Evolutionary conservation across 2,329 filamentous ascomycete genomes (phyloP).

Genomic region (Cladorrhinum sp.): DNA sequence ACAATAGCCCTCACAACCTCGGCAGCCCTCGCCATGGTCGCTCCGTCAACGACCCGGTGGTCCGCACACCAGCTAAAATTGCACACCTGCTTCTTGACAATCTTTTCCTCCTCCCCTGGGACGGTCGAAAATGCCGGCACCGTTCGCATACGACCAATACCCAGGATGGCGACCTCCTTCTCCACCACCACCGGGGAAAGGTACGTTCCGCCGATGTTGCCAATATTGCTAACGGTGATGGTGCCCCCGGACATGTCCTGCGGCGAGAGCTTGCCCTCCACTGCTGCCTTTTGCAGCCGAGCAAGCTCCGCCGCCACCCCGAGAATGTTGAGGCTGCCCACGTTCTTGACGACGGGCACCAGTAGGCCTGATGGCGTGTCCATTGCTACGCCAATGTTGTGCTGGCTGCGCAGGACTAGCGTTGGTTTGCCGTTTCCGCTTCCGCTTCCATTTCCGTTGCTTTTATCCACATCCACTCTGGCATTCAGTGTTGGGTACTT

Average conservation of each 20-base stretch:
- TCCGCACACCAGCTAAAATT: slow-evolving; percentile 97
- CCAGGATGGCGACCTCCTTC: slow-evolving; percentile 86
- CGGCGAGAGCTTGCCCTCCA: slow-evolving; percentile 68
- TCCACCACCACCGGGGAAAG: slow-evolving; percentile 88
- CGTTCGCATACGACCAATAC: slow-evolving; percentile 74
- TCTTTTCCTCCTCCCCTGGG: slow-evolving; percentile 48
- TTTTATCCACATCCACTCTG: slow-evolving; percentile 62
- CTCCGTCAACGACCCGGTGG: slow-evolving; percentile 90
- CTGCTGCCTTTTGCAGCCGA: slow-evolving; percentile 70
- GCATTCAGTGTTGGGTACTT: slow-evolving; percentile 86
- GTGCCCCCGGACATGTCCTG: slow-evolving; percentile 81
- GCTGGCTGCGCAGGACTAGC: slow-evolving; percentile 74
- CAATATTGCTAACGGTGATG: slow-evolving; percentile 95
- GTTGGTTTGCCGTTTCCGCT: slow-evolving; percentile 61
- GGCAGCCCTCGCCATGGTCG: slow-evolving; percentile 87
- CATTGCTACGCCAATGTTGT: slow-evolving; percentile 96
- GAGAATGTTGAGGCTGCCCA: slow-evolving; percentile 71
- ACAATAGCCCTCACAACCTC: slow-evolving; percentile 74
- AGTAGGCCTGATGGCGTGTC: slow-evolving; percentile 86
- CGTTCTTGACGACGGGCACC: slow-evolving; percentile 87
- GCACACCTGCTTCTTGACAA: slow-evolving; percentile 75
- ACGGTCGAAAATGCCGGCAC: slow-evolving; percentile 70
- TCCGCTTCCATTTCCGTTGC: slow-evolving; percentile 12
- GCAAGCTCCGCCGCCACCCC: slow-evolving; percentile 74
- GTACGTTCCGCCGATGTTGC: slow-evolving; percentile 89